phyloP scores from a whole-genome alignment of 306 rosid species.

The Pachyrhizus erosus region DNA sequence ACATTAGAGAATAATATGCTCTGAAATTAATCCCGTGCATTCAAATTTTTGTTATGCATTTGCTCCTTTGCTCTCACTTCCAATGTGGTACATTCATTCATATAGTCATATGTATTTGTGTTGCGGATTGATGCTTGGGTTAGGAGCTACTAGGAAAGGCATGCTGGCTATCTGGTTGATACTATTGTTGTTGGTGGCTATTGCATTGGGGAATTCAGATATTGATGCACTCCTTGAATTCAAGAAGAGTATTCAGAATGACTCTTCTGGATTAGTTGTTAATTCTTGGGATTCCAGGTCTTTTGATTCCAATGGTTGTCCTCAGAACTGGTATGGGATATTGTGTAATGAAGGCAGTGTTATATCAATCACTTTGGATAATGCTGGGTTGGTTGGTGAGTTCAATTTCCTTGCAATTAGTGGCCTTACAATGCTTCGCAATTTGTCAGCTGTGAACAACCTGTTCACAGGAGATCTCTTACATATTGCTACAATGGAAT shows the following conservation, averaged over 20 bases:
- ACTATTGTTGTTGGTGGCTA: constrained; percentile 48
- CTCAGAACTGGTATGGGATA: constrained; percentile 73
- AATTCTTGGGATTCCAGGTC: constrained; percentile 75
- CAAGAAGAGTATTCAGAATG: constrained; percentile 65
- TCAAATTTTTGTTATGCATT: not conserved
- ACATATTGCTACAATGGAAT: constrained; percentile 50
- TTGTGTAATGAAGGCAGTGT: constrained; percentile 64
- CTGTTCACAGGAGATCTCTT: constrained; percentile 63
- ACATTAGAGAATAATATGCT: not conserved
- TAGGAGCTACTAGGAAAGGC: constrained; percentile 55
- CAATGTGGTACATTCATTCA: constrained; percentile 19
- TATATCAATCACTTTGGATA: constrained; percentile 59
- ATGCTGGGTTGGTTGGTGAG: constrained; percentile 70
- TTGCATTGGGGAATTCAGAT: constrained; percentile 67
- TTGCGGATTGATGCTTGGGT: constrained; percentile 43
- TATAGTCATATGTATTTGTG: not conserved
- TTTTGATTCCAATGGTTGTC: constrained; percentile 75
- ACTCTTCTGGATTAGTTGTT: constrained; percentile 63
- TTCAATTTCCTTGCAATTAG: constrained; percentile 62
- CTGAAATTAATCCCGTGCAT: not conserved
- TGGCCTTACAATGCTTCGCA: constrained; percentile 66
- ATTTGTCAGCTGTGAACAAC: constrained; percentile 71
- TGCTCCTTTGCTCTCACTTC: constrained; percentile 23
- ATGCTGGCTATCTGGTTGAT: constrained; percentile 72
- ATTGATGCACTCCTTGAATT: constrained; percentile 70